These are phyloP conservation scores for Hericium erinaceus DNA, from an alignment of 768 basidiomycete species.

Conservation along the genomic window DNA sequence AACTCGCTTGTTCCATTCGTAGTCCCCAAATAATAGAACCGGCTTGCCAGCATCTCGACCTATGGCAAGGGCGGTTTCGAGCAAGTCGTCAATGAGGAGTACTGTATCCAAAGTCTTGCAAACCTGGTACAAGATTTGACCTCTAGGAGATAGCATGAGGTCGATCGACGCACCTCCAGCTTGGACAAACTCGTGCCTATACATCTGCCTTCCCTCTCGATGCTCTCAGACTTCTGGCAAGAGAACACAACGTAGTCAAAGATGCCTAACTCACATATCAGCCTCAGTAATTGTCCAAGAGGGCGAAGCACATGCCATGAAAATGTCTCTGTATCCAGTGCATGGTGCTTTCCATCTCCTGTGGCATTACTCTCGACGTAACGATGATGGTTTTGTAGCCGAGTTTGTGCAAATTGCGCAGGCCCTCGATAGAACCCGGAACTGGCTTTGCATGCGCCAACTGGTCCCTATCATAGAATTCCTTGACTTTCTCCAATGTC, in stretches of 20 bases:
- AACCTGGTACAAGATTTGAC: not conserved
- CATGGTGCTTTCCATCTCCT: constrained; percentile 8
- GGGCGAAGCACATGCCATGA: not conserved
- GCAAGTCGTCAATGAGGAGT: constrained; percentile 8
- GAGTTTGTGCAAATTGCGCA: constrained; percentile 3
- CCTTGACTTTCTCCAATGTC: constrained; percentile 6
- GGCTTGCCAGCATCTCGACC: constrained; percentile 2
- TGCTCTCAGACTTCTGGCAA: not conserved
- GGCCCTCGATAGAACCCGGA: constrained; percentile 5
- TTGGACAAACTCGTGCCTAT: constrained; percentile 7
- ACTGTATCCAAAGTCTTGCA: not conserved
- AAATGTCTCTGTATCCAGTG: constrained; percentile 9
- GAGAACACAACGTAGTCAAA: constrained; percentile 9
- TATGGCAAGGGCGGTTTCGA: constrained; percentile 9
- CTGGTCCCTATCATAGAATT: constrained; percentile 10
- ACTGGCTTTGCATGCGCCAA: constrained; percentile 5
- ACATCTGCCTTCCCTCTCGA: not conserved
- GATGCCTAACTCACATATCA: not conserved
- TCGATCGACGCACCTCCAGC: constrained; percentile 1
- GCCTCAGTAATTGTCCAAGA: not conserved
- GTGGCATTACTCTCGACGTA: constrained; percentile 2
- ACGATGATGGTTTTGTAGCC: constrained; percentile 4
- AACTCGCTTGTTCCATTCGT: constrained; percentile 12
- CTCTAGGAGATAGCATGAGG: not conserved
- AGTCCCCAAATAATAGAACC: constrained; percentile 9